phyloP scores from a whole-genome alignment of 1,139 yeast genomes.

The Kodamaea arcana region DNA sequence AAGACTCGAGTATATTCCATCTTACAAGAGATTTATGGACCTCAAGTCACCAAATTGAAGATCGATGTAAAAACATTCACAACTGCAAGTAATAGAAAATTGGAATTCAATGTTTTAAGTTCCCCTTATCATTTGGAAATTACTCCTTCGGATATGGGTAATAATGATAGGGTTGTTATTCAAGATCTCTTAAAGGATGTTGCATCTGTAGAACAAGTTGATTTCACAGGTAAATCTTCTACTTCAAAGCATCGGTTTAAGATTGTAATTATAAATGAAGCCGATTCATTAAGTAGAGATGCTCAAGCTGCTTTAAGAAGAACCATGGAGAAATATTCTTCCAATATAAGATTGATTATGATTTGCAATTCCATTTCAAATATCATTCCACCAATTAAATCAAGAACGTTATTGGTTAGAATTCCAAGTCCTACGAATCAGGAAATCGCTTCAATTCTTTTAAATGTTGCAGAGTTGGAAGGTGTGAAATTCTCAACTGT shows the following conservation, averaged over 20 bases:
- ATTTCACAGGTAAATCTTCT: constrained; percentile 45
- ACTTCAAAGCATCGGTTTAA: constrained; percentile 71
- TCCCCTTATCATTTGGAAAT: constrained; percentile 89
- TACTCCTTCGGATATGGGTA: constrained; percentile 96
- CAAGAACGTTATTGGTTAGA: constrained; percentile 83
- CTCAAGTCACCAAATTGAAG: constrained; percentile 75
- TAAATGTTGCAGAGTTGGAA: constrained; percentile 56
- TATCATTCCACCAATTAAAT: constrained; percentile 89
- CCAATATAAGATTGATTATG: constrained; percentile 77
- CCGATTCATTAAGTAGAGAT: constrained; percentile 86
- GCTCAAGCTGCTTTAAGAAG: constrained; percentile 97
- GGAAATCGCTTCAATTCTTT: constrained; percentile 56
- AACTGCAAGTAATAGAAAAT: constrained; percentile 65
- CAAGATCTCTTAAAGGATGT: constrained; percentile 91
- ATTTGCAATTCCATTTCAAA: constrained; percentile 87
- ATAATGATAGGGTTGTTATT: constrained; percentile 88
- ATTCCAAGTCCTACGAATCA: constrained; percentile 72
- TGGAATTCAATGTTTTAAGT: constrained; percentile 87
- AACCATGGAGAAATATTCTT: constrained; percentile 96
- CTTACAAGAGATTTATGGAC: constrained; percentile 74
- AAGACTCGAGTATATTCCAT: constrained; percentile 89
- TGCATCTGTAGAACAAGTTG: constrained; percentile 94
- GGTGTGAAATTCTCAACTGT: constrained; percentile 37
- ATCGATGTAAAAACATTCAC: constrained; percentile 85
- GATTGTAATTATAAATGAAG: constrained; percentile 90